A percentile compares a stretch with the other conserved stretches of the same genome.
Evolutionary conservation across 2,329 filamentous ascomycete species (phyloP).

Genomic region (Neopestalotiopsis clavispora): DNA sequence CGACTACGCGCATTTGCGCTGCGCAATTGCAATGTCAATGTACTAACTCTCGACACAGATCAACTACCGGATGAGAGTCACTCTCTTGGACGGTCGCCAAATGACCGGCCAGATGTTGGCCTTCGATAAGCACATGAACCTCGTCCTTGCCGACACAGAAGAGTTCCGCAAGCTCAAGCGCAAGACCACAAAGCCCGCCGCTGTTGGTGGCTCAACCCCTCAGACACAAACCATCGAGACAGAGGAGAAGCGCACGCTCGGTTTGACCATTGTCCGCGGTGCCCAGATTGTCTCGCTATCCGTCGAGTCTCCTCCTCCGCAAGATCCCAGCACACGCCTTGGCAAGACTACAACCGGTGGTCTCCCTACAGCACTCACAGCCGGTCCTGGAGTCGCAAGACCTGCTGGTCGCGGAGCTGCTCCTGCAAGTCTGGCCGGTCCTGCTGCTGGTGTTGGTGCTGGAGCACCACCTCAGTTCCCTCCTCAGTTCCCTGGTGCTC

Average conservation of each 20-base stretch:
- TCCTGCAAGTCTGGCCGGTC: slow-evolving; percentile 82
- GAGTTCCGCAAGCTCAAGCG: slow-evolving; percentile 93
- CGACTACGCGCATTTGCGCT: not conserved
- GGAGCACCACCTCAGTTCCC: slow-evolving; percentile 52
- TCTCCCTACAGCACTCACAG: slow-evolving; percentile 71
- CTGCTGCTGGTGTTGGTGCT: slow-evolving; percentile 85
- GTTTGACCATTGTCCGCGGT: slow-evolving; percentile 91
- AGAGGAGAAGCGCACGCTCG: slow-evolving; percentile 97
- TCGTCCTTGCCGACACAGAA: slow-evolving; percentile 97
- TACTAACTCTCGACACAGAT: slow-evolving; percentile 66
- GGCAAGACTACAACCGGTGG: slow-evolving; percentile 76
- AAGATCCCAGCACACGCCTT: slow-evolving; percentile 88
- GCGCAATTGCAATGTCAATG: not conserved
- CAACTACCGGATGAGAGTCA: slow-evolving; percentile 99
- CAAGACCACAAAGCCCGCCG: slow-evolving; percentile 72
- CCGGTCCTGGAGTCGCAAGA: slow-evolving; percentile 88
- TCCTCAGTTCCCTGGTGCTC: slow-evolving; percentile 57
- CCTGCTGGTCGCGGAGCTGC: slow-evolving; percentile 82
- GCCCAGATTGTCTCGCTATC: slow-evolving; percentile 94
- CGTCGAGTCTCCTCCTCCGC: slow-evolving; percentile 92
- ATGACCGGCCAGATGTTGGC: slow-evolving; percentile 98
- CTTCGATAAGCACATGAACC: slow-evolving; percentile 99
- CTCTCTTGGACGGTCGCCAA: slow-evolving; percentile 90
- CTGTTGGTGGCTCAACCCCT: slow-evolving; percentile 66
- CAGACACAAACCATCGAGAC: slow-evolving; percentile 75